These are phyloP conservation scores for Kazachstania sp. DNA, from an alignment of 1,139 yeast genomes.

Conservation along the genomic window DNA sequence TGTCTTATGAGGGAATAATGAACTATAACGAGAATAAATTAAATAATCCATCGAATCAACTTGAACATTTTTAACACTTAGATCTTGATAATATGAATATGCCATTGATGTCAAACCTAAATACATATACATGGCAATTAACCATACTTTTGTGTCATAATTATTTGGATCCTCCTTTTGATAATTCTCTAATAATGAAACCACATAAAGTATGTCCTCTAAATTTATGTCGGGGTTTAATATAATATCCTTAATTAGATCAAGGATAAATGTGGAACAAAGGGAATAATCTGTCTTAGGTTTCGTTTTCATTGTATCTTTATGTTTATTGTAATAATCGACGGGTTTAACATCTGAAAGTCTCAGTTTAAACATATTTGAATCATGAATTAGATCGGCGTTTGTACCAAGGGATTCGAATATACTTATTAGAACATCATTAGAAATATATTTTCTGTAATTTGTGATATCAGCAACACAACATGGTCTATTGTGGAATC, in stretches of 20 bases:
- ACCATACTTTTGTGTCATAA: slow-evolving; percentile 40
- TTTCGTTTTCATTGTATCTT: slow-evolving; percentile 14
- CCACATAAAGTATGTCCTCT: slow-evolving; percentile 15
- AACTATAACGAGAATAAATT: slow-evolving; percentile 41
- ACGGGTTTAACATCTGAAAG: slow-evolving; percentile 5
- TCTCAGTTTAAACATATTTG: slow-evolving; percentile 15
- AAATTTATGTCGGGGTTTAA: slow-evolving; percentile 5
- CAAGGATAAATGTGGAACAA: slow-evolving; percentile 21
- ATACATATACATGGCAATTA: slow-evolving; percentile 53
- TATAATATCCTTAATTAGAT: slow-evolving; percentile 14
- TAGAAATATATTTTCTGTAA: slow-evolving; percentile 11
- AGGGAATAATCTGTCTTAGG: slow-evolving; percentile 26
- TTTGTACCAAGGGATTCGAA: slow-evolving; percentile 8
- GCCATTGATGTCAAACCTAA: slow-evolving; percentile 52
- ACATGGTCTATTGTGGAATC: slow-evolving; percentile 29
- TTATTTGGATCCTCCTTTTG: slow-evolving; percentile 25
- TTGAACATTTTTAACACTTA: slow-evolving; percentile 71
- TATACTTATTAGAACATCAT: slow-evolving; percentile 4
- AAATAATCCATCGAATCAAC: slow-evolving; percentile 63
- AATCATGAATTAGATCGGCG: slow-evolving; percentile 20
- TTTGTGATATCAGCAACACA: slow-evolving; percentile 22
- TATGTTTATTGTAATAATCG: slow-evolving; percentile 15
- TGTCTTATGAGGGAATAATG: slow-evolving; percentile 34
- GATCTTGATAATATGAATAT: slow-evolving; percentile 38
- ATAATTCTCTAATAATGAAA: slow-evolving; percentile 25